Evolutionary conservation across 2,329 filamentous ascomycete genomes (phyloP).

Genomic region (Endocalyx cinctus): DNA sequence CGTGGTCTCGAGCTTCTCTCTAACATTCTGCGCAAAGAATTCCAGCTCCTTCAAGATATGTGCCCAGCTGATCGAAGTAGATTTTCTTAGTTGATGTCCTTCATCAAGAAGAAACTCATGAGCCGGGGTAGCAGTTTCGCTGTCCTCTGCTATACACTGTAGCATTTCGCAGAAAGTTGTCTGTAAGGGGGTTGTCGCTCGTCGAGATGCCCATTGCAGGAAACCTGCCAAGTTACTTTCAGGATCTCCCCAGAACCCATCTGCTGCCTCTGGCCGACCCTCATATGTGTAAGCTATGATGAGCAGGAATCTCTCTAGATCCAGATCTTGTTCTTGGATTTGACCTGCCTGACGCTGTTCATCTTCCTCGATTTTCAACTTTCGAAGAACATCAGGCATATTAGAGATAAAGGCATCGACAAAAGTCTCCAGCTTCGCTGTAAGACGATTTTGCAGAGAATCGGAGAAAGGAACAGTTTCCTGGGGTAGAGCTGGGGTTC

Average conservation of each 20-base stretch:
- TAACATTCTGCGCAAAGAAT: slow-evolving; percentile 75
- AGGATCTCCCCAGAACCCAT: slow-evolving; percentile 86
- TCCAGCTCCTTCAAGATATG: slow-evolving; percentile 90
- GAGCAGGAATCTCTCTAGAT: slow-evolving; percentile 85
- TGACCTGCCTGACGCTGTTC: slow-evolving; percentile 70
- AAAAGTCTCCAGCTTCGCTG: slow-evolving; percentile 80
- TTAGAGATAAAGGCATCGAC: slow-evolving; percentile 92
- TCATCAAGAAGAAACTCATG: slow-evolving; percentile 91
- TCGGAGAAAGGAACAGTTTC: slow-evolving; percentile 66
- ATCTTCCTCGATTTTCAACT: slow-evolving; percentile 82
- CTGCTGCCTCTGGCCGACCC: slow-evolving; percentile 74
- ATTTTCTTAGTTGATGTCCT: slow-evolving; percentile 69
- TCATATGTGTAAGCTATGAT: slow-evolving; percentile 92
- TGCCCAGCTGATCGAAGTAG: slow-evolving; percentile 82
- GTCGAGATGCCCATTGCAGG: slow-evolving; percentile 91
- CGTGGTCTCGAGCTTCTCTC: slow-evolving; percentile 60
- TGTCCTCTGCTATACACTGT: slow-evolving; percentile 77
- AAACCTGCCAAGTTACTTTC: slow-evolving; percentile 94
- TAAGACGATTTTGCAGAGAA: slow-evolving; percentile 67
- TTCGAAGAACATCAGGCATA: slow-evolving; percentile 85
- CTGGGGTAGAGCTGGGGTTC: slow-evolving; percentile 63
- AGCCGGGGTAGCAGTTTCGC: slow-evolving; percentile 76
- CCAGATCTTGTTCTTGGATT: slow-evolving; percentile 61
- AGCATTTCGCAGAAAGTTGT: slow-evolving; percentile 97
- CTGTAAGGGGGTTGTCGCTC: slow-evolving; percentile 92